phyloP scores from a whole-genome alignment of 352 stramenopile species.

The Pythium myriotylum region DNA sequence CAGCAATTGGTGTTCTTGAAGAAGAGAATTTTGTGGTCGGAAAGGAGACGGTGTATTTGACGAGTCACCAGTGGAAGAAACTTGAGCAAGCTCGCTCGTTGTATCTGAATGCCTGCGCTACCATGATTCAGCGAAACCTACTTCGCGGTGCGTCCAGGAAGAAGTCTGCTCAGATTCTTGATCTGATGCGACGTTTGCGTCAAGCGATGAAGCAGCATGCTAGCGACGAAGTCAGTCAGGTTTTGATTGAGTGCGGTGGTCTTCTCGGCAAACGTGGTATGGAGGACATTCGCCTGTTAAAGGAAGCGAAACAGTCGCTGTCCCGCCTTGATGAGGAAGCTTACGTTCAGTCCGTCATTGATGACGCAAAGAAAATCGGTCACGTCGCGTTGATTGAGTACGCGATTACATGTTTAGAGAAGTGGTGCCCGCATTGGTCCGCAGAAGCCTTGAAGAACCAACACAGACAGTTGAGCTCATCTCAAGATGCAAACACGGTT shows the following conservation, averaged over 20 bases:
- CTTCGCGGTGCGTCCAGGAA: slow-evolving; percentile 66
- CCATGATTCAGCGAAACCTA: slow-evolving; percentile 86
- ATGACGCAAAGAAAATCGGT: slow-evolving; percentile 56
- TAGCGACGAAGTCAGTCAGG: slow-evolving; percentile 62
- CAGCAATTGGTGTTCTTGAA: slow-evolving; percentile 79
- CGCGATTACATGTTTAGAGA: slow-evolving; percentile 58
- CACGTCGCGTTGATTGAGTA: slow-evolving; percentile 68
- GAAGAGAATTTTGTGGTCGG: slow-evolving; percentile 80
- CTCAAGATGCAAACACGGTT: slow-evolving; percentile 33
- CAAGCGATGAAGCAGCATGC: slow-evolving; percentile 58
- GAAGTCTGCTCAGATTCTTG: slow-evolving; percentile 61
- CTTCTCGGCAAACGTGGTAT: slow-evolving; percentile 60
- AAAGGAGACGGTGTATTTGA: slow-evolving; percentile 74
- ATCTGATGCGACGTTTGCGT: slow-evolving; percentile 58
- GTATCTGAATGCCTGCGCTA: slow-evolving; percentile 80
- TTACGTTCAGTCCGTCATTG: slow-evolving; percentile 76
- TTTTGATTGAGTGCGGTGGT: slow-evolving; percentile 52
- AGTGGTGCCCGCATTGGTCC: slow-evolving; percentile 59
- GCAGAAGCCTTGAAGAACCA: slow-evolving; percentile 49
- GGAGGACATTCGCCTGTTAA: slow-evolving; percentile 65
- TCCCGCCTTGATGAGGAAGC: slow-evolving; percentile 70
- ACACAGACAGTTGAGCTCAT: slow-evolving; percentile 11
- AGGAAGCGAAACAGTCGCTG: slow-evolving; percentile 52
- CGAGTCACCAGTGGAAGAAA: slow-evolving; percentile 80
- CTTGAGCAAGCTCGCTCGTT: slow-evolving; percentile 76